Percentiles rank a stretch among this genome's conserved stretches.
phyloP scores from a whole-genome alignment of 2,329 filamentous ascomycete genomes.

The Cordyceps tenuipes region DNA sequence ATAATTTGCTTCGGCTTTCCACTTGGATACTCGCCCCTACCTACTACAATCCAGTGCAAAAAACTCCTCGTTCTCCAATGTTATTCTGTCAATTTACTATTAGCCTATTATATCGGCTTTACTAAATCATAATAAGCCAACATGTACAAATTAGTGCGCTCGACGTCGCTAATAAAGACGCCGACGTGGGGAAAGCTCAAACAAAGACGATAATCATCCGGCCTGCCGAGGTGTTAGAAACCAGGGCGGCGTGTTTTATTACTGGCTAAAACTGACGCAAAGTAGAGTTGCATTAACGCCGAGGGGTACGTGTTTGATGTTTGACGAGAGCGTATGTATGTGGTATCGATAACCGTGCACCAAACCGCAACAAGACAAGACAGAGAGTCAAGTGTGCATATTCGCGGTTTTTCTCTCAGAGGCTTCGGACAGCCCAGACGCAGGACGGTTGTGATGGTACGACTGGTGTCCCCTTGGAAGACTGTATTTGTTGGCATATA shows the following conservation, averaged over 20 bases:
- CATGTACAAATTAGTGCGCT: no score
- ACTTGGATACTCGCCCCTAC: no score
- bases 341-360: conserved; percentile 3
- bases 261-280: not conserved
- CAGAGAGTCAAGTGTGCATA: not conserved
- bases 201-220: not conserved
- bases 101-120: not conserved
- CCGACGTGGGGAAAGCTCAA: not conserved
- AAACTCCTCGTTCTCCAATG: no score
- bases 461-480: no score
- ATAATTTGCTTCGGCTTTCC: no score
- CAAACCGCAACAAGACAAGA: not conserved
- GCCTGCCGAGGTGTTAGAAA: not conserved
- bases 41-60: no score
- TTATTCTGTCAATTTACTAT: no score
- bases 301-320: conserved; percentile 8
- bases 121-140: not conserved
- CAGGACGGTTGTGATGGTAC: no score
- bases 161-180: no score
- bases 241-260: not conserved
- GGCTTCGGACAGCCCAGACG: not conserved
- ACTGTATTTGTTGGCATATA: not conserved
- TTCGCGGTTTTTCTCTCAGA: not conserved
- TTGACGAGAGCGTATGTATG: not conserved
- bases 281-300: not conserved